Evolutionary conservation across 2,329 filamentous ascomycete species (phyloP).

Genomic region (Fusarium aywerte): DNA sequence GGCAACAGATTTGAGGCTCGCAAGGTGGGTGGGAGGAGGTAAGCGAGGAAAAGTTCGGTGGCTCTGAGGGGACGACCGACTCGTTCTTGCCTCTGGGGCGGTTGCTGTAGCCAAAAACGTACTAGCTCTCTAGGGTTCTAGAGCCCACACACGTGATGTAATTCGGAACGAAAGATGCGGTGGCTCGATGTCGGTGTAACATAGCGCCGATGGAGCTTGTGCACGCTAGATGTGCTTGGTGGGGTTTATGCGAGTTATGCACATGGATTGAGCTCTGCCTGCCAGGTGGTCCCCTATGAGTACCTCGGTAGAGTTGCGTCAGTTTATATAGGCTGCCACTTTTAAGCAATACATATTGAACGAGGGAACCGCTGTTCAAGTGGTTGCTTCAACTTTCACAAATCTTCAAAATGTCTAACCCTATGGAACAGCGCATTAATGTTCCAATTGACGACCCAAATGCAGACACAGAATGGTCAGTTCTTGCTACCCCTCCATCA

Average conservation of each 20-base stretch:
- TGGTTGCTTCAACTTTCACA: not conserved
- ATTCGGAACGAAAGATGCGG: not conserved
- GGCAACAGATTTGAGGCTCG: constrained; percentile 66
- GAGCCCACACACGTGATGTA: constrained; percentile 53
- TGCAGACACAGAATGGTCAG: constrained; percentile 94
- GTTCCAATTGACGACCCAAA: constrained; percentile 96
- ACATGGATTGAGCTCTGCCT: constrained; percentile 21
- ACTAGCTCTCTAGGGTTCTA: constrained; percentile 55
- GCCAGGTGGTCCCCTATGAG: not conserved
- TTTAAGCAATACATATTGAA: constrained; percentile 16
- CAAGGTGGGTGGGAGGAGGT: constrained; percentile 59
- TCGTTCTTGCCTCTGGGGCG: constrained; percentile 50
- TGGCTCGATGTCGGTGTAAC: constrained; percentile 40
- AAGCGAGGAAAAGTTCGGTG: constrained; percentile 63
- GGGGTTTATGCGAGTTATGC: constrained; percentile 42
- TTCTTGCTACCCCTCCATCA: constrained; percentile 52
- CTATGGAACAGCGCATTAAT: constrained; percentile 71
- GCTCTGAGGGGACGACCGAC: constrained; percentile 50
- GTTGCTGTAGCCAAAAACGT: constrained; percentile 54
- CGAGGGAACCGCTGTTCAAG: not conserved
- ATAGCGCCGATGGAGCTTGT: constrained; percentile 36
- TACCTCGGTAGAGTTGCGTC: constrained; percentile 25
- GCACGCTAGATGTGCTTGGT: constrained; percentile 23
- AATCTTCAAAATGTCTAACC: constrained; percentile 65
- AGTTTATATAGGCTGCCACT: constrained; percentile 30